Conservation (phyloP, 75 land plant genomes). For the Picea sitchensis region DNA sequence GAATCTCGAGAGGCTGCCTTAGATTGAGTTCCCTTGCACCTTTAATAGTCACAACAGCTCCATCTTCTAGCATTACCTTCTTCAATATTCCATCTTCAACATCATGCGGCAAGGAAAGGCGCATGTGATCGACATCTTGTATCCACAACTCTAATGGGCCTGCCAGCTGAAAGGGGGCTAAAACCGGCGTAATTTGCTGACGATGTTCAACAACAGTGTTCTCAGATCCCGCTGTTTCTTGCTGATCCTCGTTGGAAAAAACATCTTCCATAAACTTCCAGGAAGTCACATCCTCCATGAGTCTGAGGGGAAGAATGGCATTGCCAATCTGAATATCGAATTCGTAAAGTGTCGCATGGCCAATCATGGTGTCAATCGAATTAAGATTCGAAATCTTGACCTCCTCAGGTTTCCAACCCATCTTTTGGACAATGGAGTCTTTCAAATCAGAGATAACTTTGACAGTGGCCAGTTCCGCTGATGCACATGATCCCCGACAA, state of each 20-base stretch:
- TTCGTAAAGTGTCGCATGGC: not conserved
- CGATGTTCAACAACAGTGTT: slow-evolving; percentile 15
- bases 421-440: too few relatives aligned
- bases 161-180: slow-evolving; percentile 67
- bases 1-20: slow-evolving; percentile 18
- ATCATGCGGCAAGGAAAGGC: slow-evolving; percentile 63
- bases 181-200: slow-evolving; percentile 34
- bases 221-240: slow-evolving; percentile 21
- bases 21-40: slow-evolving; percentile 91
- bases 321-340: slow-evolving; percentile 1
- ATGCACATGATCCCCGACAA: slow-evolving; percentile 10
- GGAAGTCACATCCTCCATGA: not conserved
- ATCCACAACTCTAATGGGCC: slow-evolving; percentile 99
- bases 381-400: too few relatives aligned
- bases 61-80: slow-evolving; percentile 83
- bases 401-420: too few relatives aligned
- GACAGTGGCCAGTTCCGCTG: slow-evolving; percentile 18
- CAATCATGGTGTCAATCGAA: too few relatives aligned
- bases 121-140: slow-evolving; percentile 54
- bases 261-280: not conserved
- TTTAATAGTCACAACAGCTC: slow-evolving; percentile 76
- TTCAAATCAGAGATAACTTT: slow-evolving; percentile 65
- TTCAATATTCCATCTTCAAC: slow-evolving; percentile 91
- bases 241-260: not conserved
- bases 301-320: not conserved